Evolutionary conservation across 2,329 filamentous ascomycete genomes (phyloP).

Genomic region (Penicillium polonicum): DNA sequence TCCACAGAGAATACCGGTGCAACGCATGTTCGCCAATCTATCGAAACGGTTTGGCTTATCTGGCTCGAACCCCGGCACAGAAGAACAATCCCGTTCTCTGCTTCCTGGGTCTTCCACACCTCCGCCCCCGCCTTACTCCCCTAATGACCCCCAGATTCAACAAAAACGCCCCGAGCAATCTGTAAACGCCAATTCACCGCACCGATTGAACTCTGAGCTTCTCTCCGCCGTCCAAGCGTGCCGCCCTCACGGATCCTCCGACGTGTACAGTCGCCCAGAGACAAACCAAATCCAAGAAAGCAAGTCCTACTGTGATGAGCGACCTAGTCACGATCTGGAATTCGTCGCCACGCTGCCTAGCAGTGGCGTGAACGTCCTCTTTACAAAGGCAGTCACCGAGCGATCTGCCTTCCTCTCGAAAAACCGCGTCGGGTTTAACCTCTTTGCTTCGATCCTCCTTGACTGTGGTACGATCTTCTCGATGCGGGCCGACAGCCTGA

Average conservation of each 20-base stretch:
- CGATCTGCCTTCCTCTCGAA: conserved; percentile 58
- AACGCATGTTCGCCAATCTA: conserved; percentile 66
- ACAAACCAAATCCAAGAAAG: conserved; percentile 76
- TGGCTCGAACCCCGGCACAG: conserved; percentile 21
- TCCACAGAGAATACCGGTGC: conserved; percentile 35
- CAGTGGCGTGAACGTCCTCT: conserved; percentile 73
- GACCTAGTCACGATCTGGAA: conserved; percentile 68
- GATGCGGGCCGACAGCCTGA: conserved; percentile 66
- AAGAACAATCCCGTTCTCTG: conserved; percentile 25
- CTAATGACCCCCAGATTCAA: conserved; percentile 32
- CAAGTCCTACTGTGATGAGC: conserved; percentile 80
- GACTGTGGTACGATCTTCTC: conserved; percentile 72
- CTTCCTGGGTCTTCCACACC: conserved; percentile 27
- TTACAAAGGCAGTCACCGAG: conserved; percentile 57
- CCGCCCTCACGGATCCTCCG: conserved; percentile 70
- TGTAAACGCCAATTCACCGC: conserved; percentile 36
- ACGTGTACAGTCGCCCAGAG: conserved; percentile 69
- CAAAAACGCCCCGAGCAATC: conserved; percentile 32
- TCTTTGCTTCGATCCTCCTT: conserved; percentile 67
- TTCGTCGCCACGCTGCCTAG: conserved; percentile 65
- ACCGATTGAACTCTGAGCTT: conserved; percentile 53
- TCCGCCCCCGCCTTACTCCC: conserved; percentile 45
- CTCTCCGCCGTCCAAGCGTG: conserved; percentile 76
- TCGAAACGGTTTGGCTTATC: conserved; percentile 65
- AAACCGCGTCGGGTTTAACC: conserved; percentile 63